Conservation (phyloP, 2,329 filamentous ascomycete genomes). For the Diaporthe vexans region DNA sequence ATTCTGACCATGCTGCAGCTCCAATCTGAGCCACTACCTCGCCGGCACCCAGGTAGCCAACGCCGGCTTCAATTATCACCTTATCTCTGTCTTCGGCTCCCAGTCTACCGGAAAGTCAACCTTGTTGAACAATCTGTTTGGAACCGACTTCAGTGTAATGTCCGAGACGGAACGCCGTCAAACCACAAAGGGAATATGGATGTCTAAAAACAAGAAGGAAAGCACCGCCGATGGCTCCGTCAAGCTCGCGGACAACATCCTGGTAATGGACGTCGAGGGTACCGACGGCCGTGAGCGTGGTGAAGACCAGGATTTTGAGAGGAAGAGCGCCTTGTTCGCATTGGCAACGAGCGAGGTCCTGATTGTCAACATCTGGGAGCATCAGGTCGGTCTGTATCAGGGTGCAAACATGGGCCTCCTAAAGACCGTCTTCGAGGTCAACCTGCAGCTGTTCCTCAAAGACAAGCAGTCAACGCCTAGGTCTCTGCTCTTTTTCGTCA, state of each 20-base stretch:
- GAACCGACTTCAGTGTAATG: conserved; percentile 98
- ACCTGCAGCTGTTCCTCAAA: conserved; percentile 95
- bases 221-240: conserved; percentile 58
- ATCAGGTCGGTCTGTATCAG: conserved; percentile 97
- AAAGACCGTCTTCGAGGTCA: conserved; percentile 99
- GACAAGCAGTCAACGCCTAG: conserved; percentile 92
- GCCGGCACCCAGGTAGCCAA: conserved; percentile 83
- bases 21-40: conserved; percentile 86
- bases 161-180: conserved; percentile 93
- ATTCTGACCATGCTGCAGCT: conserved; percentile 61
- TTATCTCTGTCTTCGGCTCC: conserved; percentile 98
- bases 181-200: conserved; percentile 99
- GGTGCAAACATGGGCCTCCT: conserved; percentile 98
- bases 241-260: conserved; percentile 94
- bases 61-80: conserved; percentile 98
- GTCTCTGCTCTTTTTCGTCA: conserved; percentile 97
- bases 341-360: conserved; percentile 97
- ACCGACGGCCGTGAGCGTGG: conserved; percentile 96
- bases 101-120: conserved; percentile 99
- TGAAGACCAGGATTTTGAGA: conserved; percentile 98
- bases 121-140: conserved; percentile 94
- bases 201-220: conserved; percentile 92
- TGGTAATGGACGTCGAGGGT: conserved; percentile 99
- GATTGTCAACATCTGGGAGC: conserved; percentile 99
- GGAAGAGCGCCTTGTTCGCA: conserved; percentile 97